phyloP scores from a whole-genome alignment of 2,329 filamentous ascomycete genomes.

The Myriosclerotinia curreyana region DNA sequence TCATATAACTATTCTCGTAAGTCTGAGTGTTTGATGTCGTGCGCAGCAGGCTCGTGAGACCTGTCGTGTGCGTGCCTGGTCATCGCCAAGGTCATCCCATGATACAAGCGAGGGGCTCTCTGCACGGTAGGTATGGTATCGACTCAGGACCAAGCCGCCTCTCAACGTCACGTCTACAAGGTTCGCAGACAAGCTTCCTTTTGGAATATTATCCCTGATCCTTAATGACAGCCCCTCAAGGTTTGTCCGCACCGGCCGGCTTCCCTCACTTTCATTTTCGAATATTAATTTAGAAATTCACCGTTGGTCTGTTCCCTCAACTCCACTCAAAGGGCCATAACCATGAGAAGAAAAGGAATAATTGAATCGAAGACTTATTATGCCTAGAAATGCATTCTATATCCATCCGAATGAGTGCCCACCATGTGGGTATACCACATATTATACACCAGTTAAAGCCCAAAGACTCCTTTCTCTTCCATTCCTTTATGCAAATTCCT shows the following conservation, averaged over 20 bases:
- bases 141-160: no score
- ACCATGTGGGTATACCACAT: neutral
- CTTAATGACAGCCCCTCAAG: neutral
- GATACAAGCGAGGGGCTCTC: no score
- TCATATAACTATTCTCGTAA: no score
- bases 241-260: no score
- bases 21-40: no score
- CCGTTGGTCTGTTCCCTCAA: neutral
- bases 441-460: neutral
- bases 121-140: no score
- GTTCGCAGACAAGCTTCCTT: no score
- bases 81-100: no score
- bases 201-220: neutral
- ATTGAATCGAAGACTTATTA: neutral
- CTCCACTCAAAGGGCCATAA: neutral
- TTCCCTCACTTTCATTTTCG: neutral
- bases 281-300: neutral
- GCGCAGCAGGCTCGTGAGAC: no score
- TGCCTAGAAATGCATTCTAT: neutral
- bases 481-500: neutral
- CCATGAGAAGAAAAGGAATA: neutral
- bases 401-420: neutral
- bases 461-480: neutral
- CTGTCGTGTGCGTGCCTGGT: no score
- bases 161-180: no score